A percentile compares a stretch with the other conserved stretches of the same genome.
phyloP scores from a whole-genome alignment of 2,329 filamentous ascomycete species.

The Exophiala oligosperma region DNA sequence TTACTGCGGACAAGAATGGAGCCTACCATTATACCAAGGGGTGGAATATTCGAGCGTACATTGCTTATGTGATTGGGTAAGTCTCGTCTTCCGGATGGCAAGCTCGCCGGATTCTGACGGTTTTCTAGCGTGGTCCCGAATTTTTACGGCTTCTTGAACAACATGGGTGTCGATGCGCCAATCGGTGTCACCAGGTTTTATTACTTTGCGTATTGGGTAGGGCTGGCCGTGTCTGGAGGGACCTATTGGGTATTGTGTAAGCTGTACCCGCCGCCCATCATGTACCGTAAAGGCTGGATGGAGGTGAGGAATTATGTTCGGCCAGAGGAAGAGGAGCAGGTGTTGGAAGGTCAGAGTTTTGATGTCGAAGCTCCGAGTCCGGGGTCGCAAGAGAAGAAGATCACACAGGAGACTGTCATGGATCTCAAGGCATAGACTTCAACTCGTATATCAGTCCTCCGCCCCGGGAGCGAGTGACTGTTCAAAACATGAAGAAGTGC shows the following conservation, averaged over 20 bases:
- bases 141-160: slow-evolving; percentile 44
- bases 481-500: too few species aligned
- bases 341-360: slow-evolving; percentile 11
- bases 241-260: slow-evolving; percentile 30
- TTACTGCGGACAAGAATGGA: slow-evolving; percentile 32
- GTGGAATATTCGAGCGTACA: slow-evolving; percentile 34
- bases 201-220: slow-evolving; percentile 57
- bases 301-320: slow-evolving; percentile 39
- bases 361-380: slow-evolving; percentile 9
- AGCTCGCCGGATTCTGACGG: neutral
- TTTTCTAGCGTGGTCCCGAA: slow-evolving; percentile 34
- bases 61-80: neutral
- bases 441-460: too few species aligned
- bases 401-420: neutral
- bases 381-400: neutral
- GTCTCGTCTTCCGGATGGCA: neutral
- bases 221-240: slow-evolving; percentile 46
- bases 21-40: slow-evolving; percentile 38
- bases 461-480: too few species aligned
- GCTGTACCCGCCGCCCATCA: slow-evolving; percentile 24
- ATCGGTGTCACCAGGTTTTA: slow-evolving; percentile 49
- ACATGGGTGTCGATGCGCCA: slow-evolving; percentile 42
- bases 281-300: slow-evolving; percentile 32
- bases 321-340: slow-evolving; percentile 5
- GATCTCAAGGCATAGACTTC: neutral